Evolutionary conservation across 179 eudicot species (phyloP), one percentile per base, ranked within the genome.

Genomic region (Nepenthes alata): DNA sequence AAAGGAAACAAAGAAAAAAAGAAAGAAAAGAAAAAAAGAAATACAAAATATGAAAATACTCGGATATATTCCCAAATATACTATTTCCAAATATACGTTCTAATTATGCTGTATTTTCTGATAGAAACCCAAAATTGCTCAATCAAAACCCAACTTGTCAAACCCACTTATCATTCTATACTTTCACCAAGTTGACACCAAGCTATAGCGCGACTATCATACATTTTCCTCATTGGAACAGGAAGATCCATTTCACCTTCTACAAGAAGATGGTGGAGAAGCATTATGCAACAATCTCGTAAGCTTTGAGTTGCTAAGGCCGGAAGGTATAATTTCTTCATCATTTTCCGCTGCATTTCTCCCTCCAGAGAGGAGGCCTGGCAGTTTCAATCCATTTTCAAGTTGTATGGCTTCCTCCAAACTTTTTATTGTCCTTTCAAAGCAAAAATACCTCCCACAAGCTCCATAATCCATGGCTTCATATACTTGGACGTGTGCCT

Each of bases 381-480:
- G 68, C 6, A 65, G 60, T 13, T 65, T 65, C 61, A 65, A 45
- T 15, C 7, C 58, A 37, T 57, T 65, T 48, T 65, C 68, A 3
- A 65, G 61, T 9, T 37, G 47, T 34, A 55, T 11, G 9, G 35
- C 61, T 12, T 41, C 60, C 14, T 65, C 61, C 61, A 57, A 11
- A 1, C 53, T 55, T 37, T 3, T 48, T 25, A 65, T 3, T 16
- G 44, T 35, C 3, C 68, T 58, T 8, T 65, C 54, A 0, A 55
- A 55, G 55, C 60, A 55, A 13, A 65, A 34, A 61, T 65, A 65
- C 5, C 68, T 47, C 1, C 68, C 68, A 47, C 58, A 38, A 15
- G 68, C 61, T 3, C 68, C 60, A 48, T 44, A 50, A 14, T 56
- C 68, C 68, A 65, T 65, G 61, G 60, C 60, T 57, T 65, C 61